Base-by-base conservation (phyloP, 192 early-diverging fungal genomes). In the Kappamyces sp. region DNA sequence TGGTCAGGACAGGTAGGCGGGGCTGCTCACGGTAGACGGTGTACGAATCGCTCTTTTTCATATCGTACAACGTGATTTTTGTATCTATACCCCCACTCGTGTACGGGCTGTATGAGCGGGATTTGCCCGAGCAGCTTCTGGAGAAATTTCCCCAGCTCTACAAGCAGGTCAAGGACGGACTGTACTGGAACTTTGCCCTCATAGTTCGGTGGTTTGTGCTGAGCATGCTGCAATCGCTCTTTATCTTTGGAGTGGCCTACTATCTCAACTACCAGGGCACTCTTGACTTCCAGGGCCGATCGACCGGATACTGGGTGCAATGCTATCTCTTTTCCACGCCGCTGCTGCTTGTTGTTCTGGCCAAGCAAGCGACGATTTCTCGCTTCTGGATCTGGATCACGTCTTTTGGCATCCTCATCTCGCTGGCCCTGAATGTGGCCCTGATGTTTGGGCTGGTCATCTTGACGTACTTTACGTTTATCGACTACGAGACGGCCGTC, bases 31-130 rank as follows among this genome's bases (percentile, higher is more conserved):
- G 34, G 47, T 69, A 79, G 74, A 40, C 68, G 0, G 61, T 74
- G 32, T 80, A 78, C 52, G 80, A 83, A 63, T 73, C 79, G 40
- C 52, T 76, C 38, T 83, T 83, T 55, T 61, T 83, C 48, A 72
- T 73, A 5, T 64, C 58, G 7, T 83, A 70, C 66, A 84, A 84
- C 64, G 59, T 84, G 23, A 54, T 81, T 4, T 81, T 74, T 53
- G 74, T 76, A 2, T 74, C 70, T 8, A 7, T 84, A 4, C 76
- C 78, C 31, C 78, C 78, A 5, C 63, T 84, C 9, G 46, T 77
- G 7, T 47, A 74, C 42, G 76, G 72, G 6, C 55, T 77, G 23
- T 83, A 70, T 49, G 77, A 83, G 59, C 53, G 66, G 43, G 80
- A 83, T 65, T 51, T 74, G 6, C 60, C 64, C 2, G 73, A 76